Conservation (phyloP, 306 rosid genomes). For the Prunus fruticosa region DNA sequence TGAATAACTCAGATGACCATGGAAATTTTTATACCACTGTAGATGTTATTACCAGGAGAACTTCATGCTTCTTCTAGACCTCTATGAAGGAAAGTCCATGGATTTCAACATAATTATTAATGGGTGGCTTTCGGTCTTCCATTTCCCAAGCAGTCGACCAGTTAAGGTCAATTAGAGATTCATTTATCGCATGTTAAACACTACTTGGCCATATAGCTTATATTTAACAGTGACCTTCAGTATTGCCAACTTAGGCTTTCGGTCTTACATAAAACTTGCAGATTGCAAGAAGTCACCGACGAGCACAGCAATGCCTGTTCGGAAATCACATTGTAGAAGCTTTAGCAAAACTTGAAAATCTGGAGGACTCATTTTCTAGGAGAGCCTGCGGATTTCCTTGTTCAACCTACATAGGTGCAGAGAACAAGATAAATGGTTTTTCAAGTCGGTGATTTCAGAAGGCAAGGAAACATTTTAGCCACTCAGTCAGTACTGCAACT, state of each 20-base stretch:
- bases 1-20: too few species aligned
- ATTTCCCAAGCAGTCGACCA: neutral
- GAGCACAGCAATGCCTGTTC: conserved; percentile 13
- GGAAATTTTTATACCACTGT: neutral
- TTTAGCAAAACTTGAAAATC: conserved; percentile 69
- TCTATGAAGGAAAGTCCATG: neutral
- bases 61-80: neutral
- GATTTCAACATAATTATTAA: neutral
- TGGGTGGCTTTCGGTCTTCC: neutral
- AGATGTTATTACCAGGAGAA: too few species aligned
- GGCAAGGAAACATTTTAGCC: neutral
- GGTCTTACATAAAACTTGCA: neutral
- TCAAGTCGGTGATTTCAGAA: neutral
- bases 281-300: neutral
- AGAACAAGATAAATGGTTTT: neutral
- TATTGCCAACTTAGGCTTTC: neutral
- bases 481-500: neutral
- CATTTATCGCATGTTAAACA: neutral
- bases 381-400: conserved; percentile 81
- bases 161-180: neutral
- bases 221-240: neutral
- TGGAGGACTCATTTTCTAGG: conserved; percentile 46
- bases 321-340: conserved; percentile 60
- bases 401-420: conserved; percentile 46
- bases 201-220: neutral